A percentile compares a stretch with the other conserved stretches of the same genome.
Conservation (phyloP, 352 stramenopile species). For the Globisporangium mamillatum region DNA sequence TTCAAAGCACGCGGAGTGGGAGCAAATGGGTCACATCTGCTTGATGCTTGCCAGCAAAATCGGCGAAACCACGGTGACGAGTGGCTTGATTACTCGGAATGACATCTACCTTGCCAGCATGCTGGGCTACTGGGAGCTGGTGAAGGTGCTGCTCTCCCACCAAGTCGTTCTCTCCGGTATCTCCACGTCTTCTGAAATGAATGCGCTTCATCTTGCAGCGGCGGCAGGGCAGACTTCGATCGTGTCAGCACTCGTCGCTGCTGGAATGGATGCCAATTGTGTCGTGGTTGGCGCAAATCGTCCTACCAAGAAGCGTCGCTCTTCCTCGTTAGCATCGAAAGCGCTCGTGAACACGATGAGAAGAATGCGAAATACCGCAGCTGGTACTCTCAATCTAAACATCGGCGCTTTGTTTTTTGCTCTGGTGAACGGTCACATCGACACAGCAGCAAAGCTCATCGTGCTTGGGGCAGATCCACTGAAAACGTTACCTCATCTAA, state of each 20-base stretch:
- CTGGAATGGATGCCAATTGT: slow-evolving; percentile 63
- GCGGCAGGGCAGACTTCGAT: slow-evolving; percentile 41
- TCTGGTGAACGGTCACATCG: slow-evolving; percentile 45
- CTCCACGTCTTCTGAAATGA: slow-evolving; percentile 36
- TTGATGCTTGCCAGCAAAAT: slow-evolving; percentile 30
- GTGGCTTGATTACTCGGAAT: slow-evolving; percentile 40
- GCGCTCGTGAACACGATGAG: not conserved
- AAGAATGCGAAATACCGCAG: not conserved
- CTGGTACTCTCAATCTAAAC: slow-evolving; percentile 14
- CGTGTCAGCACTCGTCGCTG: slow-evolving; percentile 39
- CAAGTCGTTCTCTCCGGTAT: slow-evolving; percentile 44
- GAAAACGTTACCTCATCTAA: slow-evolving; percentile 36
- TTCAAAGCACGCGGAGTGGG: slow-evolving; percentile 33
- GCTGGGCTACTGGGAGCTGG: slow-evolving; percentile 49
- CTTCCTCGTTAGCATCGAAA: slow-evolving; percentile 5
- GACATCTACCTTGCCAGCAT: slow-evolving; percentile 47
- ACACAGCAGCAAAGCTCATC: slow-evolving; percentile 55
- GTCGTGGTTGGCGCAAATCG: slow-evolving; percentile 3
- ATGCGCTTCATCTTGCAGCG: slow-evolving; percentile 47
- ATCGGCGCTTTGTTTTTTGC: slow-evolving; percentile 47
- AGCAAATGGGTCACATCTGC: slow-evolving; percentile 37
- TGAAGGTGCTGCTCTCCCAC: slow-evolving; percentile 40
- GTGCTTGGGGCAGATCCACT: slow-evolving; percentile 51
- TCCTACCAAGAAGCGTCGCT: not conserved
- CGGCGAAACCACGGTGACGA: slow-evolving; percentile 31